phyloP scores from a whole-genome alignment of 305 asterid genomes.

The Caryopteris hybrid region DNA sequence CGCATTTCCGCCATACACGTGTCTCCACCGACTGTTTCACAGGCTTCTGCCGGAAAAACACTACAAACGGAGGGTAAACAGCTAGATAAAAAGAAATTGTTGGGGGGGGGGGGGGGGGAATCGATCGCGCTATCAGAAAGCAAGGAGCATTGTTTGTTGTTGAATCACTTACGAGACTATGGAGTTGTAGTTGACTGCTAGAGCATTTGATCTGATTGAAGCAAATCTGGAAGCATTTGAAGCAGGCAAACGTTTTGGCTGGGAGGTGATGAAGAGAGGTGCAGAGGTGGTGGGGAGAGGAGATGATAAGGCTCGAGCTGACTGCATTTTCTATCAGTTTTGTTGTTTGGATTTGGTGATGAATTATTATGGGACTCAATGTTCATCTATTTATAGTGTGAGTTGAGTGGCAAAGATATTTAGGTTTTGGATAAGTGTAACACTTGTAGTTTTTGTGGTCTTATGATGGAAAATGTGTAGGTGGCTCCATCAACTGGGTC shows the following conservation, averaged over 20 bases:
- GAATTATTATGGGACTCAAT: too few relatives aligned
- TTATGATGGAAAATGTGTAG: not conserved
- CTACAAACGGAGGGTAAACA: constrained; percentile 5
- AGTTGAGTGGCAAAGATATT: constrained; percentile 18
- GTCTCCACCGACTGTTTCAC: constrained; percentile 44
- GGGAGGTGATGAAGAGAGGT: constrained; percentile 16
- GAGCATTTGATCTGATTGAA: constrained; percentile 24
- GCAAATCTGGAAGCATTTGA: constrained; percentile 17
- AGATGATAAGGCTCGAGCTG: constrained; percentile 19
- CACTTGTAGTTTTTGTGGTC: not conserved
- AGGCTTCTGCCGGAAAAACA: constrained; percentile 52
- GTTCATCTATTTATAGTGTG: constrained; percentile 19
- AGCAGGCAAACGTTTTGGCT: constrained; percentile 1
- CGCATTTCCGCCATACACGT: constrained; percentile 27
- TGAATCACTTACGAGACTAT: too few relatives aligned
- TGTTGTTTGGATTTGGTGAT: constrained; percentile 8
- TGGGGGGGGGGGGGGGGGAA: too few relatives aligned
- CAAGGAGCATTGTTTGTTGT: too few relatives aligned
- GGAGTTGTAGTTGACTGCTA: constrained; percentile 33
- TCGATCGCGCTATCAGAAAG: too few relatives aligned
- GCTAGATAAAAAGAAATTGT: not conserved
- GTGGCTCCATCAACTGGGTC: too few relatives aligned
- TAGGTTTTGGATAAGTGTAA: constrained; percentile 8
- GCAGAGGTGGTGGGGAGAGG: not conserved
- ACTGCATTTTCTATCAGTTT: constrained; percentile 39